Percentiles rank a stretch among this genome's conserved stretches.
phyloP scores from a whole-genome alignment of 352 stramenopile species.

The Globisporangium carolinianum region DNA sequence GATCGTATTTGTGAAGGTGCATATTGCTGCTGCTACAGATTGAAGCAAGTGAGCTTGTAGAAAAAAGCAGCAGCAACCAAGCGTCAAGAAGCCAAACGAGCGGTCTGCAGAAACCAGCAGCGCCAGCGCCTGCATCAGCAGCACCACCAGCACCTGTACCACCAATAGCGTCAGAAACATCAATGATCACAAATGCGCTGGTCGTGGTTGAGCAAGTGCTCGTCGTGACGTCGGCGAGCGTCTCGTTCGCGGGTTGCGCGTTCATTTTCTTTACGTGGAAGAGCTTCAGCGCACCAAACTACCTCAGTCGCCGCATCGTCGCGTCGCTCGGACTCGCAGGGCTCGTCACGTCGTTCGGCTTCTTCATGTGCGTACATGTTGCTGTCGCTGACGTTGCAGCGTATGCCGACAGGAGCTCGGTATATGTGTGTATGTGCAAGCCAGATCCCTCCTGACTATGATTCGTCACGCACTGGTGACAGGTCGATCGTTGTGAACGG shows the following conservation, averaged over 20 bases:
- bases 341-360: conserved; percentile 50
- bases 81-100: too few species aligned
- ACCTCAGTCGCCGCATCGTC: conserved; percentile 63
- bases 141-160: background rate
- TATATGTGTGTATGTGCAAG: background rate
- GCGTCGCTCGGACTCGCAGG: conserved; percentile 59
- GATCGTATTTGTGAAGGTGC: too few species aligned
- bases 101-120: background rate
- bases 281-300: conserved; percentile 53
- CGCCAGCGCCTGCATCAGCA: background rate
- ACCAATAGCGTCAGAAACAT: background rate
- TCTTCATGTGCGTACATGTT: conserved; percentile 35
- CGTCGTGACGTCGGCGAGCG: conserved; percentile 38
- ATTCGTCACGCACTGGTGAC: background rate
- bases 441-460: background rate
- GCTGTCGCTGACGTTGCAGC: background rate
- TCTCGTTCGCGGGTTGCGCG: conserved; percentile 60
- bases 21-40: too few species aligned
- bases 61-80: too few species aligned
- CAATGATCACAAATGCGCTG: conserved; percentile 10
- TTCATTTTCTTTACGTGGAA: conserved; percentile 72
- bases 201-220: conserved; percentile 36
- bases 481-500: conserved; percentile 63
- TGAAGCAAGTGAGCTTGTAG: too few species aligned
- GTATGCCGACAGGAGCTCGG: background rate